These are phyloP conservation scores for sorghum (Sorghum bicolor) DNA, from an alignment of 176 grass and related monocot species.

Conservation along the genomic window Sorghum_bicolor_NCBIv3 NC_012870.2:16310001-16310500, in stretches of 20 bases:
- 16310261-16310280: neutral
- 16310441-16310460: accelerated
- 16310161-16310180: neutral
- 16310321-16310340: neutral
- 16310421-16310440: neutral
- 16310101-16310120: too few relatives aligned
- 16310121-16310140: too few relatives aligned
- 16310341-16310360: neutral
- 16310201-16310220: neutral
- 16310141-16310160: too few relatives aligned
- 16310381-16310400: neutral
- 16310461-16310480: neutral
- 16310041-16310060: too few relatives aligned
- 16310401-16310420: neutral
- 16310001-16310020: too few relatives aligned
- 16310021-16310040: too few relatives aligned
- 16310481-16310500: too few relatives aligned
- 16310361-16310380: neutral
- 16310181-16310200: neutral
- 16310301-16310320: neutral
- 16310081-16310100: too few relatives aligned
- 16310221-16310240: neutral
- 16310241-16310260: neutral
- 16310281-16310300: neutral
- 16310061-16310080: too few relatives aligned